Base-by-base conservation (phyloP, 2,329 filamentous ascomycete genomes). In the Mollisiaceae sp. region DNA sequence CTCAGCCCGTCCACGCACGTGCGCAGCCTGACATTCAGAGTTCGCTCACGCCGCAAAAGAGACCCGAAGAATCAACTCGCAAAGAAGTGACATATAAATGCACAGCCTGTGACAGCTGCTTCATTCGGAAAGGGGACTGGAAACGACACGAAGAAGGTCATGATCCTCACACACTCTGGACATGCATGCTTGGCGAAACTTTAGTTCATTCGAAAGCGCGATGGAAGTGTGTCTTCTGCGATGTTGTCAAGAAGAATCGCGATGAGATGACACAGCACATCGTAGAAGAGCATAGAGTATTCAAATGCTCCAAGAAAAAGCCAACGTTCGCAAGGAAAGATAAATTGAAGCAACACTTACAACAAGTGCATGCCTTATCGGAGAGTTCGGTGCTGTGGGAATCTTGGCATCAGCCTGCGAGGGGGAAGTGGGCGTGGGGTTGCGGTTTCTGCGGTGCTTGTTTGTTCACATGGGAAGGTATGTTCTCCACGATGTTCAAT, bases 381-480 rank as follows among this genome's bases (percentile, higher is more conserved):
- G 66, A 71, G 11, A 55, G 50, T 2, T 60, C 63, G 8, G 57
- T 15, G 6, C 36, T 61, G 0, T 72, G 71, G 70, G 66, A 72
- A 32, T 38, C 39, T 1, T 72, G 71, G 71, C 57, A 69, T 63
- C 62, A 61, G 45, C 60, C 63, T 22, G 58, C 50, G 12, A 63
- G 56, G 47, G 65, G 62, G 45, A 72, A 72, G 43, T 68, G 62
- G 50, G 70, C 70, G 56, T 72, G 70, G 69, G 70, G 71, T 4
- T 72, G 71, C 62, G 71, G 70, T n/a, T 72, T 67, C 47, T 72
- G 71, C 62, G 71, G 69, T 4, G 61, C 1, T 9, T 71, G 66
- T 22, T 63, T 59, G 8, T 67, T 68, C 9, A 67, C 67, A 39
- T 72, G 71, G 71, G 65, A 70, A 59, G 67, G 71, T 72, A 65